Evolutionary conservation across 2,329 filamentous ascomycete genomes (phyloP), one percentile per base, ranked within the genome.

Genomic region (Rhynchosporium graminicola): DNA sequence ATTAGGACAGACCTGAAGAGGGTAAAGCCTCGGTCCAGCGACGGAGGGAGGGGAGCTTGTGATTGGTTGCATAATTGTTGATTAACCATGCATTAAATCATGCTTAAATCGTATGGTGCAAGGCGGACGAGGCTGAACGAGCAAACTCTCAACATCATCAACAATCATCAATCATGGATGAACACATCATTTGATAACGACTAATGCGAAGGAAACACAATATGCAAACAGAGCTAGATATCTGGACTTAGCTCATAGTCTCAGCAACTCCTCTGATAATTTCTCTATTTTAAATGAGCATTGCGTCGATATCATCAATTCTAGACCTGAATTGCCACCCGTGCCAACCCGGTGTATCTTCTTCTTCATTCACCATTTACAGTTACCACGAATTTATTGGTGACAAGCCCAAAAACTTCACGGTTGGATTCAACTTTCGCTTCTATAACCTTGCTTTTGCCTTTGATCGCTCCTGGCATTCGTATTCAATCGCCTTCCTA

Each of bases 41-140:
- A 29, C 5, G 9, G 33, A 36, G 5, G 33, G 33, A 36, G 33
- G 33, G 42, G 42, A 48, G 57, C 42, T 33, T 48, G 38, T 55
- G 26, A 51, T 62, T 64, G 36, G 55, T 3, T 26, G 55, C 6
- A 31, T 36, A 36, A 36, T 36, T 36, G 1, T 45, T 45, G 8
- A 31, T 20, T 45, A 33, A 45, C 31, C 52, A 45, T 43, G 43
- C 40, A 52, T 52, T 48, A 38, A 4, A 29, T 60, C 48, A 48
- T 56, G 42, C 42, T 43, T 45, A 6, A 13, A 10, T 40, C 5
- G n/a, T 12, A 33, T 54, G n/a, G 36, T 50, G 48, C 56, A 62
- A 57, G 58, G 51, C 62, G n/a, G 46, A 59, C 59, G 45, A 64
- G 62, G 62, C 59, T 61, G 62, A 60, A 45, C 58, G 60, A 60